Evolutionary conservation across 1,139 yeast species (phyloP).

Genomic region (Neolecta irregularis): DNA sequence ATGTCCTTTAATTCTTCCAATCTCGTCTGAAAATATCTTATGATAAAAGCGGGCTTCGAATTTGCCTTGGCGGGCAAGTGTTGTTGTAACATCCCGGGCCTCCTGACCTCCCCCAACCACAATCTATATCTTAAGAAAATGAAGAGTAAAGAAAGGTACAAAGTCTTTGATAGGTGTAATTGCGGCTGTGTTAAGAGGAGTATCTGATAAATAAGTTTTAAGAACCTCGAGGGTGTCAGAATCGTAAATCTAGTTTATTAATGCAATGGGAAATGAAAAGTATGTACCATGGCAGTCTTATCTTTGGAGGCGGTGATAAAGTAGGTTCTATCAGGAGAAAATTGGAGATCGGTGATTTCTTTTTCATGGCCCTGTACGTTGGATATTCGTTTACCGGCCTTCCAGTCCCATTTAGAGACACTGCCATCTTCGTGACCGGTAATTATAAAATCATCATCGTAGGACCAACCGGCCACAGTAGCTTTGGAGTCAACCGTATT

Average conservation of each 20-base stretch:
- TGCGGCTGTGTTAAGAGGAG: constrained; percentile 91
- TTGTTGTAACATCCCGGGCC: constrained; percentile 94
- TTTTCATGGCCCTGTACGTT: constrained; percentile 58
- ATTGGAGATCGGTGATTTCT: constrained; percentile 70
- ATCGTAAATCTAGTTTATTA: constrained; percentile 47
- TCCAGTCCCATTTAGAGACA: constrained; percentile 64
- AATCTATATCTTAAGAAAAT: constrained; percentile 4
- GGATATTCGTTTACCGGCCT: constrained; percentile 52
- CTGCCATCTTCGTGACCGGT: constrained; percentile 83
- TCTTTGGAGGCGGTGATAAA: constrained; percentile 89
- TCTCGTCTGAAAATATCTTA: constrained; percentile 85
- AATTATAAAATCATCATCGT: constrained; percentile 41
- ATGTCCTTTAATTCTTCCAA: constrained; percentile 95
- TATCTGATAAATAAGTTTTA: constrained; percentile 72
- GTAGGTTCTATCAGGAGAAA: constrained; percentile 73
- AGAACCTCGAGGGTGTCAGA: constrained; percentile 57
- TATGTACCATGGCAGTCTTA: constrained; percentile 66
- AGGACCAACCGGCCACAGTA: constrained; percentile 81
- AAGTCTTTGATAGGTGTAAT: constrained; percentile 85
- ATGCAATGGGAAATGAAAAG: constrained; percentile 57
- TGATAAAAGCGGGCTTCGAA: constrained; percentile 95
- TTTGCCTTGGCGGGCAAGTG: constrained; percentile 85
- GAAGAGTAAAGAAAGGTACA: constrained; percentile 25
- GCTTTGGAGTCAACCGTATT: constrained; percentile 41
- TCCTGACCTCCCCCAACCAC: constrained; percentile 99